Base-by-base conservation (phyloP, 176 grass and related monocot species). In the Neostapfia colusana region DNA sequence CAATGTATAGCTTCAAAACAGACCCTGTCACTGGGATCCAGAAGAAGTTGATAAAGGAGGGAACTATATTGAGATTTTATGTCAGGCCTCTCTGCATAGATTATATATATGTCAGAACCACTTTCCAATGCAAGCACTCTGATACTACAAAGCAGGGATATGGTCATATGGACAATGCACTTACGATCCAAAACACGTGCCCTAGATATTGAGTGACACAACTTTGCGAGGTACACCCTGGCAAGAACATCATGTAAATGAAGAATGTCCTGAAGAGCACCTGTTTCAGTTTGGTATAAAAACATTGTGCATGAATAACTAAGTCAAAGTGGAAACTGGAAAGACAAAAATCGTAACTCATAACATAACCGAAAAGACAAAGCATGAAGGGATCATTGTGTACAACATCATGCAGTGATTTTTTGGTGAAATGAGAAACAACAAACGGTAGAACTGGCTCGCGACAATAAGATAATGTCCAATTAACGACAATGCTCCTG, bases 1-100 rank as follows among this genome's bases (percentile, higher is more conserved):
- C 95, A 95, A 12, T 95, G 85, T 86, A 99, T 95, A 58, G 95
- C 95, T 79, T 99, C 95, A 85, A 99, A 99, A 88, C 95, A 99
- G 80, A 99, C 95, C 83, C 89, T 90, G 62, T 99, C 95, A 77
- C 95, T 99, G 62, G 95, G 95, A 84, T 99, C 95, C 69, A 99
- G 88, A 86, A 99, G 91, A 77, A 99, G 85, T 82, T 95, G 95
- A 80, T 99, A 99, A 59, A 99, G 95, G 74, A 99, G 95, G 78
- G 82, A 94, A 71, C 82, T 99, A 78, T 90, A 99, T 54, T 95
- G 91, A 63, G 92, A 89, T 43, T 86, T 99, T 72, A 99, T 87
- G 70, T 92, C 91, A 73, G 95, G 91, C 81, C 91, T 92, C 83
- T 95, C 95, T 99, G 91, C 69, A 85, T 51, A 92, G 83, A 81